Percentiles rank a stretch among this genome's conserved stretches.
Evolutionary conservation across 176 grass and related monocot species (phyloP).

Genomic region (Urochloa ruziziensis): DNA sequence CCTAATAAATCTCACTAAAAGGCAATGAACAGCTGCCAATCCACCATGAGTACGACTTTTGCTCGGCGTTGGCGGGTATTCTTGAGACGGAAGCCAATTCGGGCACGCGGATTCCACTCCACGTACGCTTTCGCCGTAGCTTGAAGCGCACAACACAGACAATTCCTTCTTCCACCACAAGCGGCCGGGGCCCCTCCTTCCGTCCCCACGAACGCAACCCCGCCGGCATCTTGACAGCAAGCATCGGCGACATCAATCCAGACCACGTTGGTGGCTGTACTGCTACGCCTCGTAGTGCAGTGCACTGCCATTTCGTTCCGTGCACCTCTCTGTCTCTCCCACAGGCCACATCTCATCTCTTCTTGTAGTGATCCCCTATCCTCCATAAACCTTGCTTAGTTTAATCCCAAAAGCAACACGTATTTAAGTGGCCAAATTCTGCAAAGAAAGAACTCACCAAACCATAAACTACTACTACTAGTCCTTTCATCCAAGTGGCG

Average conservation of each 20-base stretch:
- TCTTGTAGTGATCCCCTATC: conserved; percentile 4
- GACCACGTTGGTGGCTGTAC: background rate
- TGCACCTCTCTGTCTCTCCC: conserved; percentile 15
- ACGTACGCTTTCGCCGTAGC: conserved; percentile 28
- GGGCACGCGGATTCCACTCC: conserved; percentile 31
- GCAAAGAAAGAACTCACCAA: conserved; percentile 16
- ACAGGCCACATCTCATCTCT: background rate
- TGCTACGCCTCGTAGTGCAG: background rate
- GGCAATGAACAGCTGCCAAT: background rate
- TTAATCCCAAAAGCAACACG: background rate
- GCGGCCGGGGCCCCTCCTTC: background rate
- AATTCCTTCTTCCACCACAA: conserved; percentile 19
- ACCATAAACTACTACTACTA: background rate
- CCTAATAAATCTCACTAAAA: background rate
- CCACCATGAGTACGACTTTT: background rate
- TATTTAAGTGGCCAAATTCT: conserved; percentile 8
- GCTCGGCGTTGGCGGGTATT: background rate
- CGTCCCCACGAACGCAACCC: conserved; percentile 36
- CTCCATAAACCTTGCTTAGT: background rate
- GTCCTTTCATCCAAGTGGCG: conserved; percentile 12
- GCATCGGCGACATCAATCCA: conserved; percentile 5
- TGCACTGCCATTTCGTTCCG: conserved; percentile 31
- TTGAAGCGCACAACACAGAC: conserved; percentile 43
- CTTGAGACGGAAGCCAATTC: conserved; percentile 18
- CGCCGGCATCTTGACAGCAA: conserved; percentile 13